Evolutionary conservation across 1,139 yeast genomes (phyloP), one percentile per base, ranked within the genome.

Genomic region (Geotrichum australiense): DNA sequence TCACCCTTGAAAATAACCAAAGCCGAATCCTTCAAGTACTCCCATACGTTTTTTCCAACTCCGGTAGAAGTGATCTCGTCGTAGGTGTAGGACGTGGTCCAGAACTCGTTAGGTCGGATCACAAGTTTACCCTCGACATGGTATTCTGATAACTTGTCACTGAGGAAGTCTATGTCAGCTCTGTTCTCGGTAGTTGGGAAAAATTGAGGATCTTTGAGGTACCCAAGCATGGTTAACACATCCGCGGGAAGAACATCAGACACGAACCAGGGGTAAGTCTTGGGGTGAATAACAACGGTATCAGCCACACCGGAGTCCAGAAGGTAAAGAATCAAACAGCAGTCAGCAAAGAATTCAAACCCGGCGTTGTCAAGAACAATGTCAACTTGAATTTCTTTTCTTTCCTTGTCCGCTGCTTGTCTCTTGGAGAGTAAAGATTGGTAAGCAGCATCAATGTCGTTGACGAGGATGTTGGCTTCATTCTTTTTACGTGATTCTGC

Each of bases 211-310:
- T 80, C 75, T 23, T 47, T 50, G 53, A 91, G 68, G 54, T 85
- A 86, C 25, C 64, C 55, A 25, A 86, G 57, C 44, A 87, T 66
- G 32, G 71, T 63, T 35, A 70, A 69, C 50, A 85, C 76, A 62
- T 91, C 99, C 53, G 79, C 78, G 20, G 85, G 76, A 75, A 87
- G 78, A 11, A 93, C 93, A 61, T 91, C 99, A 54, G 96, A 84
- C 16, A 91, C 98, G 79, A 91, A 89, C 94, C 97, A 91, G 30
- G 98, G 97, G 49, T 86, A 73, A 45, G 78, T 76, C 63, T 91
- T 91, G 52, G 94, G 87, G 62, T 93, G 98, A 51, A 93, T 69
- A 21, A 78, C 80, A 47, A 91, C 76, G 41, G 73, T 66, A 20
- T 68, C 64, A 14, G 77, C 79, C 30, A 89, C 61, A 19, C 74